A percentile compares a stretch with the other conserved stretches of the same genome.
These are phyloP conservation scores for Gastrolobium villosum DNA, from an alignment of 306 rosid genomes.

Conservation along the genomic window DNA sequence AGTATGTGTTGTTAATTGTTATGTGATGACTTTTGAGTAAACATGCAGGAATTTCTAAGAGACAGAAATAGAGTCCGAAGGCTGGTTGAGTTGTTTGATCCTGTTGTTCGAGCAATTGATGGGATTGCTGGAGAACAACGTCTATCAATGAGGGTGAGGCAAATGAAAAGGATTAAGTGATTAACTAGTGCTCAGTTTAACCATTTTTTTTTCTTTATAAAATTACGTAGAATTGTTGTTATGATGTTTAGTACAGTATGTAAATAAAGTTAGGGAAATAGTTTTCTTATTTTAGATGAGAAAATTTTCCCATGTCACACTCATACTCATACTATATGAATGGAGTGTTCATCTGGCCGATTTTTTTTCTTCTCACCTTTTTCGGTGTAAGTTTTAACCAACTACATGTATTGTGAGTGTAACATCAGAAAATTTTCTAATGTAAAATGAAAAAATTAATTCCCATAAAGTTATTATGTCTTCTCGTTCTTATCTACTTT, in stretches of 20 bases:
- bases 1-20: not conserved
- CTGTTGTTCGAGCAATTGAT: conserved; percentile 83
- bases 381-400: too few species aligned
- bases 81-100: conserved; percentile 85
- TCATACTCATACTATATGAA: too few species aligned
- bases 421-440: too few species aligned
- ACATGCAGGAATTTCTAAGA: conserved; percentile 78
- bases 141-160: conserved; percentile 90
- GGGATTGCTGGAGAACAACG: conserved; percentile 91
- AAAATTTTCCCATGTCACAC: too few species aligned
- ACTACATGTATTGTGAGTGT: too few species aligned
- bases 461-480: conserved; percentile 1
- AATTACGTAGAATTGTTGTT: not conserved
- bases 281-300: too few species aligned
- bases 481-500: too few species aligned
- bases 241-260: conserved; percentile 14
- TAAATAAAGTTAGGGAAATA: too few species aligned
- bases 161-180: conserved; percentile 30
- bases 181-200: not conserved
- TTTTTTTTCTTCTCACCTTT: too few species aligned
- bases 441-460: too few species aligned
- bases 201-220: not conserved
- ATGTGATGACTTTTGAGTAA: conserved; percentile 27
- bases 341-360: too few species aligned
- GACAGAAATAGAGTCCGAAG: conserved; percentile 76